Evolutionary conservation across 2,329 filamentous ascomycete genomes (phyloP), one percentile per base, ranked within the genome.

Genomic region (Emericellopsis atlantica): DNA sequence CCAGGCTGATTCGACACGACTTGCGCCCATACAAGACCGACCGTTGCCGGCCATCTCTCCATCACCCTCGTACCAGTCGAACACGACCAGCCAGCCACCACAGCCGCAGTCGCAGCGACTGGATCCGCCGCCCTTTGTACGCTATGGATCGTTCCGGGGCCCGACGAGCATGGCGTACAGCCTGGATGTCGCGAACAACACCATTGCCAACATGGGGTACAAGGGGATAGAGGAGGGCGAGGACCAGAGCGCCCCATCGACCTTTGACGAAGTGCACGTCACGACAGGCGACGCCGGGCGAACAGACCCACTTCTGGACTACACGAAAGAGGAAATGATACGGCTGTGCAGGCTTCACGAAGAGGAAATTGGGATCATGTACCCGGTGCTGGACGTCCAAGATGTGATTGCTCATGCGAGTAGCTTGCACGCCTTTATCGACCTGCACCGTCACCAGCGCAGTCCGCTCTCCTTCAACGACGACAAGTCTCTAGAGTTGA

Each of bases 331-430:
- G 31, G 88, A 95, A 54, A 85, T 92, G 51, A 59, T 90, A 16
- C 76, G 86, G 2, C 63, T 95, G 12, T 86, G 85, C 48, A 71
- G 76, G 12, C 67, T 93, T 0, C 90, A 92, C 54, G 84, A 94
- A 49, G 88, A 95, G 51, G 89, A 95, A 56, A 81, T 93, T 51
- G 86, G 86, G 35, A 75, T 90, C 51, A 93, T 95, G 86, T 95
- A 94, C 56, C 90, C 90, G 0, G 75, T 95, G 4, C 59, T 94
- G 37, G 75, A 85, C 49, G 82, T 94, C 31, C 75, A 83, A 34
- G 70, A 71, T 34, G 66, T 93, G 32, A 78, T 84, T 32, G 66
- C 68, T 6, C 84, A 94, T 55, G 79, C 81, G 6, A 79, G 74
- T 46, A 70, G 72, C 44, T 64, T 95, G 1, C 81, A 80, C 42